Percentiles rank a stretch among this genome's conserved stretches.
Evolutionary conservation across 2,329 filamentous ascomycete species (phyloP).

Genomic region (Annulohypoxylon truncatum): DNA sequence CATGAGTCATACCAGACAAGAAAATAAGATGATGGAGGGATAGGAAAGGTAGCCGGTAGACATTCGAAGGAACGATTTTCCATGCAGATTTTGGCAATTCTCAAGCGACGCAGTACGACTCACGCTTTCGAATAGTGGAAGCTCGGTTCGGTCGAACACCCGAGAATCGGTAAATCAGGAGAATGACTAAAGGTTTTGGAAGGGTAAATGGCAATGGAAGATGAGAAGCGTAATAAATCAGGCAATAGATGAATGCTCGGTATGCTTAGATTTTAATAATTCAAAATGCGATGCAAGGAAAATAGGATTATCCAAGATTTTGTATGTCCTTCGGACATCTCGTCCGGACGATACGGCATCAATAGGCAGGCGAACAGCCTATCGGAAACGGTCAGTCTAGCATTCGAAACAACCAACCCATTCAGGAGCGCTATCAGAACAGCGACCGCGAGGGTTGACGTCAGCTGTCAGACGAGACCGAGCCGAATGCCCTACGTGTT

Average conservation of each 20-base stretch:
- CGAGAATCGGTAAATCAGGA: constrained; percentile 16
- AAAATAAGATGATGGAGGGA: constrained; percentile 34
- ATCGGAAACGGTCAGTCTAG: neutral
- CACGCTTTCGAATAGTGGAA: constrained; percentile 7
- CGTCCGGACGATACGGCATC: constrained; percentile 15
- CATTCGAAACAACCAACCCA: constrained; percentile 4
- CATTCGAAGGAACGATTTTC: neutral
- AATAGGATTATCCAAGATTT: constrained; percentile 30
- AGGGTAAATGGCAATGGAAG: constrained; percentile 14
- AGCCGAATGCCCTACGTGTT: constrained; percentile 12
- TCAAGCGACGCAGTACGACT: constrained; percentile 9
- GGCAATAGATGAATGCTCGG: constrained; percentile 28
- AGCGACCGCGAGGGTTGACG: constrained; percentile 10
- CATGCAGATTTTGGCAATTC: constrained; percentile 9
- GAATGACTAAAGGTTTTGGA: constrained; percentile 12
- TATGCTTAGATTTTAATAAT: constrained; percentile 37
- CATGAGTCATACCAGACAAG: constrained; percentile 47
- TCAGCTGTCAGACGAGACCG: constrained; percentile 6
- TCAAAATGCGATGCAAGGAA: constrained; percentile 30
- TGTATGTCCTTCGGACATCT: neutral
- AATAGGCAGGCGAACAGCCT: neutral
- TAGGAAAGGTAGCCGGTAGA: constrained; percentile 30
- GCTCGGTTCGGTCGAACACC: constrained; percentile 12
- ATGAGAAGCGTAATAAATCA: constrained; percentile 25
- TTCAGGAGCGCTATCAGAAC: constrained; percentile 2